These are phyloP conservation scores for Withania somnifera DNA, from an alignment of 305 asterid genomes.

Conservation along the genomic window DNA sequence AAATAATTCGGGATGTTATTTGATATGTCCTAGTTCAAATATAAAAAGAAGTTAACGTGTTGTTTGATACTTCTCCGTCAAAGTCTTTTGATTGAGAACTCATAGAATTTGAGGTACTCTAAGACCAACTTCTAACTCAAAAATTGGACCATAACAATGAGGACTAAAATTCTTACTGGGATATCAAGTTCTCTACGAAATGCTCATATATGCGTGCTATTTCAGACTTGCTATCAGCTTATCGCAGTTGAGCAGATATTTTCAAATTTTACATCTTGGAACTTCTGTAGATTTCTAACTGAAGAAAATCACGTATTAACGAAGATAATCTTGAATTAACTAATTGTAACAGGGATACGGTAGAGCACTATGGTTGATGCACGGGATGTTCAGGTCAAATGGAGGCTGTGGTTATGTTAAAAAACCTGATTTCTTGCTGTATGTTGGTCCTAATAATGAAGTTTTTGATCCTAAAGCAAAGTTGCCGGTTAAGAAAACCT, in stretches of 20 bases:
- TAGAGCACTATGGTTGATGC: conserved; percentile 73
- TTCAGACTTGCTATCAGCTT: not conserved
- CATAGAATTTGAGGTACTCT: too few relatives aligned
- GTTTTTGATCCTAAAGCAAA: conserved; percentile 46
- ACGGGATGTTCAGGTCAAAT: conserved; percentile 71
- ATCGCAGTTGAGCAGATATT: not conserved
- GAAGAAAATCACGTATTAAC: not conserved
- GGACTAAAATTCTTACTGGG: too few relatives aligned
- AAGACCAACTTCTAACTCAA: too few relatives aligned
- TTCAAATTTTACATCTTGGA: not conserved
- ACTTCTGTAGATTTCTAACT: too few relatives aligned
- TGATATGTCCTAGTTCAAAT: too few relatives aligned
- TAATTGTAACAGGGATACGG: conserved; percentile 51
- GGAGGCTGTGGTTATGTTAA: conserved; percentile 78
- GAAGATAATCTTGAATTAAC: not conserved
- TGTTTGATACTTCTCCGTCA: too few relatives aligned
- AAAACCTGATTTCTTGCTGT: conserved; percentile 62
- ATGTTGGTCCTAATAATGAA: conserved; percentile 22
- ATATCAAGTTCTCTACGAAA: too few relatives aligned
- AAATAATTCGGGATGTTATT: too few relatives aligned
- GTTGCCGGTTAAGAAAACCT: conserved; percentile 41
- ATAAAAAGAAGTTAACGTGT: too few relatives aligned
- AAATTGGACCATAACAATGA: too few relatives aligned
- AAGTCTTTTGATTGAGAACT: too few relatives aligned
- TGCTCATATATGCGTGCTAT: not conserved